Percentiles rank a stretch among this genome's conserved stretches.
Conservation (phyloP, 352 stramenopile genomes). For the Pythium rhizo-oryzae region DNA sequence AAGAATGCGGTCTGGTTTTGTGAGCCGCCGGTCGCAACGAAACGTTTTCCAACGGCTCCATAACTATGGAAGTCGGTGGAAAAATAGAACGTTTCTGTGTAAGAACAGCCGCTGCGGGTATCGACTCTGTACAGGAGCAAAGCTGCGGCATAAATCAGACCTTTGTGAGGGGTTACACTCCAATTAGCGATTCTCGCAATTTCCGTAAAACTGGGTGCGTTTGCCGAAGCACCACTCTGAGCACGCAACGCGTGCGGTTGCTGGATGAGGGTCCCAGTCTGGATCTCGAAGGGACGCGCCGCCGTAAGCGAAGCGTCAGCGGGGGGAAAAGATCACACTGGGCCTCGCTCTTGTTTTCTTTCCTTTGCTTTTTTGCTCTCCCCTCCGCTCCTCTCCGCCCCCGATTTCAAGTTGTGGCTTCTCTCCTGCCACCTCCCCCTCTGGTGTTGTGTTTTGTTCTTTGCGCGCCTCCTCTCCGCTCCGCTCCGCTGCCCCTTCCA, state of each 20-base stretch:
- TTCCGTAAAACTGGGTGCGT: background rate
- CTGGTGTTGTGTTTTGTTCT: slow-evolving; percentile 1
- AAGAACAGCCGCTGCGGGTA: too few relatives aligned
- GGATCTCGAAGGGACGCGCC: slow-evolving; percentile 16
- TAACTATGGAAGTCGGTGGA: background rate
- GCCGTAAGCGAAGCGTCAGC: slow-evolving; percentile 14
- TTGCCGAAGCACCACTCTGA: background rate
- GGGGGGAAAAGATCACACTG: slow-evolving; percentile 19
- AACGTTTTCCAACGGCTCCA: slow-evolving; percentile 33
- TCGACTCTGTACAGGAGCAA: slow-evolving; percentile 24
- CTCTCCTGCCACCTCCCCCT: background rate
- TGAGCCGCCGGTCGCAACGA: slow-evolving; percentile 6
- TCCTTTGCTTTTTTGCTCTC: background rate
- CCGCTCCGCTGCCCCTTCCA: slow-evolving; percentile 6
- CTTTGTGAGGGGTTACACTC: background rate
- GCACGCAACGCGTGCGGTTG: slow-evolving; percentile 6
- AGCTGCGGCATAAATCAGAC: background rate
- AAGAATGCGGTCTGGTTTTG: slow-evolving; percentile 9
- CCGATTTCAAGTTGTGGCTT: background rate
- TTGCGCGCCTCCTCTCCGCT: background rate
- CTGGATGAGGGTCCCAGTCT: background rate
- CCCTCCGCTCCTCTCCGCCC: background rate
- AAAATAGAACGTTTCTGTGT: slow-evolving; percentile 29
- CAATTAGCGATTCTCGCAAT: background rate
- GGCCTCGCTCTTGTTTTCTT: slow-evolving; percentile 4